Evolutionary conservation across 352 stramenopile genomes (phyloP), one percentile per base, ranked within the genome.

Genomic region (Phytophthora kernoviae): DNA sequence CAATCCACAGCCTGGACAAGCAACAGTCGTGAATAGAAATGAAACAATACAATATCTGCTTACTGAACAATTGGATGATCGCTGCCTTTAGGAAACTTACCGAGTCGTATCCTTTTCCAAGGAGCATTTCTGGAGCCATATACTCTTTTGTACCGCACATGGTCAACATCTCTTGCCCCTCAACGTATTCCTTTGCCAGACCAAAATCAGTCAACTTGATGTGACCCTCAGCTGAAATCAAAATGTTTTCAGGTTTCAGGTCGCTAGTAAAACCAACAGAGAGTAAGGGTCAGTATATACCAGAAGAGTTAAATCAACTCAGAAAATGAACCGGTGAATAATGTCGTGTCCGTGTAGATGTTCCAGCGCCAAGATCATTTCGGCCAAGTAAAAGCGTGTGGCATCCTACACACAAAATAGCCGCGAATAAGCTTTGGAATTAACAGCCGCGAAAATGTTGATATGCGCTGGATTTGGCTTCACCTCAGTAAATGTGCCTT

Each of bases 121-220:
- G 67, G 10, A 94, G 58, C 84, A 94, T 93, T 51, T 96, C 86
- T 4, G 85, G 85, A 0, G 84, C 85, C 85, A 94, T 96, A 65
- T 96, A 96, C 59, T 96, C 85, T 63, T 91, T 87, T 6, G 86
- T 93, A 0, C 86, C 86, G 27, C 86, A 94, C 32, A 94, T 73
- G 8, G 84, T 92, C 39, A 86, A 71, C 32, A 93, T 49, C 33
- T 91, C 77, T 42, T 92, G 77, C 4, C 82, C 83, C 62, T 90
- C 77, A 43, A 76, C 55, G 18, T 80, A 87, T 33, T 92, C 69
- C 22, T 91, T 91, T 4, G 89, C 83, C 18, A 98, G 62, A 4
- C 93, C 93, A 68, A 98, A 98, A 63, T 98, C 93, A 1, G 88
- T 94, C 21, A 98, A 55, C 47, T 96, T 96, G 43, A 97, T 71